Conservation (phyloP, 179 eudicot species). For the Camellia oleifera region DNA sequence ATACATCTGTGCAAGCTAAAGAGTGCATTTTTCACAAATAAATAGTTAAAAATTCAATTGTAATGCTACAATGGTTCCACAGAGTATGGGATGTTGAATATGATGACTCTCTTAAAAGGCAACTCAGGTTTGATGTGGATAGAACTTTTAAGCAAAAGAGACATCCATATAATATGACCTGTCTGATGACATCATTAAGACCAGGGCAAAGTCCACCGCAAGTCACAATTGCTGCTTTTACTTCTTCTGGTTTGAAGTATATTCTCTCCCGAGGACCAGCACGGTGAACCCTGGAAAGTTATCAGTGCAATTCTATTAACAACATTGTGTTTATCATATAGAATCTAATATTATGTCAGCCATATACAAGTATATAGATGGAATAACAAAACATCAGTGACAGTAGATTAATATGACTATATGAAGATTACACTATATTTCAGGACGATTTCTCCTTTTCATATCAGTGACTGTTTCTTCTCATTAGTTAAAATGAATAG, state of each 20-base stretch:
- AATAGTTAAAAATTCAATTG: background rate
- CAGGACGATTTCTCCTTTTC: background rate
- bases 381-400: background rate
- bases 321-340: background rate
- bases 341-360: background rate
- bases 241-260: conserved; percentile 91
- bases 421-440: background rate
- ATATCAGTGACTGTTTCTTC: background rate
- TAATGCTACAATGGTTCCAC: background rate
- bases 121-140: conserved; percentile 5
- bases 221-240: conserved; percentile 93
- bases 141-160: background rate
- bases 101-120: background rate
- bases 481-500: background rate
- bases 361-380: background rate
- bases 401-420: background rate
- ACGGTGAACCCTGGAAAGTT: conserved; percentile 78
- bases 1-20: background rate
- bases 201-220: conserved; percentile 99
- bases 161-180: conserved; percentile 36
- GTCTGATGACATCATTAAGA: conserved; percentile 94
- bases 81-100: background rate
- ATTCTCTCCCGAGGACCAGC: conserved; percentile 94
- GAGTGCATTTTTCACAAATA: background rate
- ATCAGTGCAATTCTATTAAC: conserved; percentile 1